Evolutionary conservation across 345 rosid genomes (phyloP).

Genomic region (Ceriops tagal): DNA sequence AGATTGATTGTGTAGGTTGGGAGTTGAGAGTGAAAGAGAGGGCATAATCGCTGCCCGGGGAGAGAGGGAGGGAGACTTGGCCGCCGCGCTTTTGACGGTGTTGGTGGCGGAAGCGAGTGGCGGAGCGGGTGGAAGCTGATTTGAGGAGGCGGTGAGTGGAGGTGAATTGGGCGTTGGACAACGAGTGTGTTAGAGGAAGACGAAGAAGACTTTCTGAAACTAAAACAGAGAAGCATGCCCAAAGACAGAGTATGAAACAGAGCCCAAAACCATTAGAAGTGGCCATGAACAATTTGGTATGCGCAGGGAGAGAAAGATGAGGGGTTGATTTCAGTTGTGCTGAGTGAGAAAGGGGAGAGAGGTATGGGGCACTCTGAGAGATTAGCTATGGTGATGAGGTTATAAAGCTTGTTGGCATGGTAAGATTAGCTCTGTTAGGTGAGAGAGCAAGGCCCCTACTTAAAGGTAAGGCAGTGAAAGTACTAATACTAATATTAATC

Average conservation of each 20-base stretch:
- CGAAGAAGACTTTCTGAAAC: constrained; percentile 32
- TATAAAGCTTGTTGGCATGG: neutral
- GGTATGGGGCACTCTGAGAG: constrained; percentile 4
- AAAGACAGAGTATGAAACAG: constrained; percentile 28
- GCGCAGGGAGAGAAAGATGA: neutral
- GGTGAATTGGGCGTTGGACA: constrained; percentile 50
- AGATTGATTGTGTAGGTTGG: constrained; percentile 45
- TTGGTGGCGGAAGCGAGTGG: constrained; percentile 61
- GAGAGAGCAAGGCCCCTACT: no score
- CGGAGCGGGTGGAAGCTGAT: constrained; percentile 65
- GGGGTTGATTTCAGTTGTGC: neutral
- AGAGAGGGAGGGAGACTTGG: constrained; percentile 78
- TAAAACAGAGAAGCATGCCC: constrained; percentile 16
- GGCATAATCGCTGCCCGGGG: constrained; percentile 85
- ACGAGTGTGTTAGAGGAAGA: constrained; percentile 64
- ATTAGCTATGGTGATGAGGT: constrained; percentile 3
- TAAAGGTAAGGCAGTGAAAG: no score
- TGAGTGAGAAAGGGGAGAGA: neutral
- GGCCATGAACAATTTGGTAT: constrained; percentile 28
- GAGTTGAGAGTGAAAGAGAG: constrained; percentile 57
- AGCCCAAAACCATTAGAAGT: constrained; percentile 16
- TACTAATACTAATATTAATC: no score
- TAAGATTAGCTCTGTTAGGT: no score
- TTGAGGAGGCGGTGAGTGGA: constrained; percentile 79
- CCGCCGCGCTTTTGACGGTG: constrained; percentile 25